Evolutionary conservation across 192 early-diverging fungal species (phyloP).

Genomic region (Mortierella claussenii): DNA sequence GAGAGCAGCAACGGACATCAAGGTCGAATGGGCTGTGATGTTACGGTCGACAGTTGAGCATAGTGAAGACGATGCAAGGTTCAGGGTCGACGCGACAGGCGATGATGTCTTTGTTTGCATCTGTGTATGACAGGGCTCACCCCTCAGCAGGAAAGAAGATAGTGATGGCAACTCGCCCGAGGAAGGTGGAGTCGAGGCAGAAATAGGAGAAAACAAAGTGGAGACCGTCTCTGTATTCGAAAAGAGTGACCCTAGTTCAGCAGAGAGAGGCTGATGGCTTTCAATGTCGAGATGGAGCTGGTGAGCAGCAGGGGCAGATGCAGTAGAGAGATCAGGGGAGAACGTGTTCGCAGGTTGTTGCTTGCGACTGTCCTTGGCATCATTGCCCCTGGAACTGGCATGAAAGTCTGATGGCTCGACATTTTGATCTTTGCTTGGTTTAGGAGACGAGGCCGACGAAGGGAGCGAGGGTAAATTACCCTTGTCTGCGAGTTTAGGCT

Average conservation of each 20-base stretch:
- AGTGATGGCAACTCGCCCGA: too few relatives aligned
- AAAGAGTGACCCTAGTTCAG: conserved; percentile 20
- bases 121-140: too few relatives aligned
- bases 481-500: too few relatives aligned
- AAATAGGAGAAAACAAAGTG: not conserved
- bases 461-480: not conserved
- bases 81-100: too few relatives aligned
- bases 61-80: too few relatives aligned
- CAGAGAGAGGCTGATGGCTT: conserved; percentile 15
- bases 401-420: conserved; percentile 8
- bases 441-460: not conserved
- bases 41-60: too few relatives aligned
- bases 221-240: not conserved
- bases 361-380: not conserved
- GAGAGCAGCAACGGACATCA: too few relatives aligned
- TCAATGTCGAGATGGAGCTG: conserved; percentile 8
- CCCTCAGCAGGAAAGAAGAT: too few relatives aligned
- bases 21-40: too few relatives aligned
- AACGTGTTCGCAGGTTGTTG: not conserved
- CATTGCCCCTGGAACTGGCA: conserved; percentile 4
- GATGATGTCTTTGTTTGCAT: not conserved
- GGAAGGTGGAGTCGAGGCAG: not conserved
- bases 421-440: not conserved
- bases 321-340: not conserved
- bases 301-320: not conserved